A percentile compares a stretch with the other conserved stretches of the same genome.
Evolutionary conservation across 768 basidiomycete species (phyloP).

Genomic region (Gloeopeniophorella convolvens): DNA sequence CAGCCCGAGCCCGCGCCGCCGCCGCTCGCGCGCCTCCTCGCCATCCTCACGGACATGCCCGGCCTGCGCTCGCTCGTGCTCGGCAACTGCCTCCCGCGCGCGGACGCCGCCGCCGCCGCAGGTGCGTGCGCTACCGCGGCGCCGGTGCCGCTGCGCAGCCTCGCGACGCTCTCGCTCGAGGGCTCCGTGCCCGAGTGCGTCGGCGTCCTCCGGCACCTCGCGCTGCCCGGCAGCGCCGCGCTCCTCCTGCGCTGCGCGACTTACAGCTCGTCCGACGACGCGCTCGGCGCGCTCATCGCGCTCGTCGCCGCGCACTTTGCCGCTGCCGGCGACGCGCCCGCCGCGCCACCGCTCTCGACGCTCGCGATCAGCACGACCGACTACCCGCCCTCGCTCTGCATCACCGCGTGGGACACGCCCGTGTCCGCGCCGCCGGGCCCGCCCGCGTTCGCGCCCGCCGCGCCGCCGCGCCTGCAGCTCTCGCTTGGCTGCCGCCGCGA

Average conservation of each 20-base stretch:
- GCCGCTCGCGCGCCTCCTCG: not conserved
- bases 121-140: not conserved
- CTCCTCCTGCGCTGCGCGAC: not conserved
- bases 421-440: not conserved
- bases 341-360: not conserved
- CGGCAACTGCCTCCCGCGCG: not conserved
- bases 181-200: not conserved
- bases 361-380: not conserved
- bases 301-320: not conserved
- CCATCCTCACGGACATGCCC: slow-evolving; percentile 1
- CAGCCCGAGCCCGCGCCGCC: not conserved
- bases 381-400: not conserved
- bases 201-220: not conserved
- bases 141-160: not conserved
- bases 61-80: not conserved
- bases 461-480: not conserved
- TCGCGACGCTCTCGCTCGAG: not conserved
- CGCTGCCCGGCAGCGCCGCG: not conserved
- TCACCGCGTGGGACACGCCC: not conserved
- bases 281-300: not conserved
- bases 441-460: not conserved
- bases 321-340: not conserved
- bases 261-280: not conserved
- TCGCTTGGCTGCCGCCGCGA: not conserved
- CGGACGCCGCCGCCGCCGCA: not conserved